Base-by-base conservation (phyloP, 495 filamentous ascomycete genomes). In the Aspergillus asperescens region DNA sequence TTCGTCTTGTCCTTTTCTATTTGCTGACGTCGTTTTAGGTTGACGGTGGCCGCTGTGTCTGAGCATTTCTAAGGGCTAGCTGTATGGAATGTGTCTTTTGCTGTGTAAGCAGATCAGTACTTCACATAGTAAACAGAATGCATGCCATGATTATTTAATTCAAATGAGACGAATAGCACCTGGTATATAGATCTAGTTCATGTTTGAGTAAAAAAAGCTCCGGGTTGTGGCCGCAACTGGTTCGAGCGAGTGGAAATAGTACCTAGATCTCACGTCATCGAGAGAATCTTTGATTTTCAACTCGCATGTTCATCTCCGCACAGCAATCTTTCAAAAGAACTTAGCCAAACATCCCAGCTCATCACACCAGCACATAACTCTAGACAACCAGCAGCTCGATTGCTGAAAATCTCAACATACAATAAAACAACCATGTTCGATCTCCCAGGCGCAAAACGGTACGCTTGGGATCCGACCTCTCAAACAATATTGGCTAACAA, bases 381-480 rank as follows among this genome's bases (percentile, higher is more conserved):
- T 1, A 4, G 12, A 45, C 15, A 18, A 18, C 18, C 5, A n/a
- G 28, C 10, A 3, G 10, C 23, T 43, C 25, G 27, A 22, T 39
- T 19, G 15, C 10, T 15, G 15, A n/a, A 15, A 9, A 19, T 28
- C 28, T 28, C 32, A 27, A 29, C 4, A 20, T 15, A 29, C 29
- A 22, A 31, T 24, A 18, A 12, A 41, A 10, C 16, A 4, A 65
- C 25, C 12, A 76, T 76, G 73, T 76, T 76, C 46, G 70, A 72
- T 25, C 52, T 70, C 39, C 69, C 71, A 47, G 55, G 64, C 23
- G 69, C 71, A 7, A 76, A 72, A 61, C 65, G 70, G 73, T 76
- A 64, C 29, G 50, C 27, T 37, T 13, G 18, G 15, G 12, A 18
- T 16, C 27, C 20, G 20, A 32, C 24, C 43, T 2, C 35, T 23